These are phyloP conservation scores for Penicillium capsulatum DNA, from an alignment of 2,329 filamentous ascomycete species.

Conservation along the genomic window DNA sequence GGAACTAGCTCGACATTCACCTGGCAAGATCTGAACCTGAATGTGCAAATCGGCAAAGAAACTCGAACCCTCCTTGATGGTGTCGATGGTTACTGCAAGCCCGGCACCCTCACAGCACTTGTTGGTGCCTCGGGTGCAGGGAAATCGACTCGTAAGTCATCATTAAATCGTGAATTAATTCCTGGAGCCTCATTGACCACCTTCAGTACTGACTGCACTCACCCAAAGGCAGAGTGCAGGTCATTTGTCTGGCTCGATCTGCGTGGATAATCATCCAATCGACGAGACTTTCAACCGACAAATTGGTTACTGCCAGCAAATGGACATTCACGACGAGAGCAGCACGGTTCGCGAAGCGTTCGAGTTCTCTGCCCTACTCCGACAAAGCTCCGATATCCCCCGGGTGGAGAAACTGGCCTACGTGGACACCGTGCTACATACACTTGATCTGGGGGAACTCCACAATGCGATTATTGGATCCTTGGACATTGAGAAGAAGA, in stretches of 20 bases:
- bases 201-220: constrained; percentile 60
- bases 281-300: constrained; percentile 58
- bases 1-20: constrained; percentile 61
- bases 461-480: constrained; percentile 60
- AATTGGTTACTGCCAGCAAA: constrained; percentile 66
- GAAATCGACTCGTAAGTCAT: constrained; percentile 47
- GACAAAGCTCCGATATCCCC: constrained; percentile 50
- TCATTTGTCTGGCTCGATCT: constrained; percentile 57
- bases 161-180: too few relatives aligned
- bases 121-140: constrained; percentile 74
- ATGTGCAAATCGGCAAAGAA: constrained; percentile 58
- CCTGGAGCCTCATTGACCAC: too few relatives aligned
- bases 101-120: constrained; percentile 70
- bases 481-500: constrained; percentile 62
- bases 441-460: constrained; percentile 57
- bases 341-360: constrained; percentile 62
- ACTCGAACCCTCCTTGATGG: constrained; percentile 58
- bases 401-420: constrained; percentile 57
- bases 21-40: constrained; percentile 63
- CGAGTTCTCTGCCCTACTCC: constrained; percentile 59
- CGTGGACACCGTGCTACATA: constrained; percentile 57
- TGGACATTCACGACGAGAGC: constrained; percentile 63
- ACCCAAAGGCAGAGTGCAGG: constrained; percentile 64
- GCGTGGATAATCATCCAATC: constrained; percentile 58
- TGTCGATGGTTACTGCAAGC: constrained; percentile 69